A percentile compares a stretch with the other conserved stretches of the same genome.
Conservation (phyloP, 805 yeast species). For the Ogataea ramenticola region DNA sequence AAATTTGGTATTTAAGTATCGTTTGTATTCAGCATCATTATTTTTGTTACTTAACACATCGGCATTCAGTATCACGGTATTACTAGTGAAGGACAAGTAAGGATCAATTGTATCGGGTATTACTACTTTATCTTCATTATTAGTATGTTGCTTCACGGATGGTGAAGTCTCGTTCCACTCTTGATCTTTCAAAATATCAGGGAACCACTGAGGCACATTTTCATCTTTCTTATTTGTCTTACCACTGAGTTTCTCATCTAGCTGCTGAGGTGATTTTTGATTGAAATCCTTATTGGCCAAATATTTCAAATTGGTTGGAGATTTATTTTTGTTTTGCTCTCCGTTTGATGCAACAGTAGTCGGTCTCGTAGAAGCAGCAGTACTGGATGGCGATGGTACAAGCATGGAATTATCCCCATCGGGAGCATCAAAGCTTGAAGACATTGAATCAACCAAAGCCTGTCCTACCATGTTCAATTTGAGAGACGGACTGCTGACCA, state of each 20-base stretch:
- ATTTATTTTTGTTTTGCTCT: neutral
- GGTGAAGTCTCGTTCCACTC: conserved; percentile 19
- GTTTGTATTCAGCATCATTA: conserved; percentile 24
- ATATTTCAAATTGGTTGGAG: conserved; percentile 6
- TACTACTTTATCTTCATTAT: neutral
- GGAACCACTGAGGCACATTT: conserved; percentile 16
- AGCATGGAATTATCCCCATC: no score
- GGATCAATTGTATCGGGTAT: conserved; percentile 7
- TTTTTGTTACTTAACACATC: conserved; percentile 6
- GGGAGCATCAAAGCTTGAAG: no score
- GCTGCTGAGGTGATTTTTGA: conserved; percentile 7
- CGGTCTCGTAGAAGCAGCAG: neutral
- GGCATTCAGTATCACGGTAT: conserved; percentile 18
- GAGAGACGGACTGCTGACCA: neutral
- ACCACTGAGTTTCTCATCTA: neutral
- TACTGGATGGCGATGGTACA: no score
- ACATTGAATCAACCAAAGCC: no score
- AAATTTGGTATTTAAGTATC: conserved; percentile 16
- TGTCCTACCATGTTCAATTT: no score
- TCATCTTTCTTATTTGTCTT: neutral
- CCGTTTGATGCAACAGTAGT: neutral
- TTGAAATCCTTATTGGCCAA: conserved; percentile 12
- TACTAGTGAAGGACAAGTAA: conserved; percentile 12
- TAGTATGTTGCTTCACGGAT: neutral
- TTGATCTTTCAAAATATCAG: conserved; percentile 17